Conservation (phyloP, 2,329 filamentous ascomycete genomes). For the Mariannaea sp. region DNA sequence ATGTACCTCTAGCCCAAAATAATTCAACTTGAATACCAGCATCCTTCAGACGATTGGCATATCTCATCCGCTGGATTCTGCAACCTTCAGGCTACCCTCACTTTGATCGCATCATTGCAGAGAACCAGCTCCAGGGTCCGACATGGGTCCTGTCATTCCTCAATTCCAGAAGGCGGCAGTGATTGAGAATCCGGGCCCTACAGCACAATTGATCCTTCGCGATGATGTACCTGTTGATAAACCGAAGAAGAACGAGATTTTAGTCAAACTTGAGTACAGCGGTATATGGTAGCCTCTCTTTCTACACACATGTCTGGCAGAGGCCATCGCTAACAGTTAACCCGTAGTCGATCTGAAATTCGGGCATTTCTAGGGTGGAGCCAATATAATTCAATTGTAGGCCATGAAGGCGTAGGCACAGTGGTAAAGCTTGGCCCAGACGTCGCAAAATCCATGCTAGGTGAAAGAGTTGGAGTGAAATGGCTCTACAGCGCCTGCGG, state of each 20-base stretch:
- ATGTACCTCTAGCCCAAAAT: too few species aligned
- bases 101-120: too few species aligned
- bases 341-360: constrained; percentile 39
- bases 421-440: constrained; percentile 39
- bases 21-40: too few species aligned
- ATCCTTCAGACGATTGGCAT: too few species aligned
- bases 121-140: not conserved
- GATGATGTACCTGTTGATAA: constrained; percentile 7
- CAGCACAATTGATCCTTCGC: constrained; percentile 6
- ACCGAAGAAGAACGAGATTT: constrained; percentile 11
- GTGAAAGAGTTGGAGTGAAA: constrained; percentile 48
- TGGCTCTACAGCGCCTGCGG: constrained; percentile 51
- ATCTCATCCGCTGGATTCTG: too few species aligned
- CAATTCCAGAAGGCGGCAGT: constrained; percentile 22
- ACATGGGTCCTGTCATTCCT: constrained; percentile 1
- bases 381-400: constrained; percentile 33
- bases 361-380: constrained; percentile 39
- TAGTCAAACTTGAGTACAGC: constrained; percentile 28
- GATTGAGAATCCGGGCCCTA: constrained; percentile 22
- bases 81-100: too few species aligned
- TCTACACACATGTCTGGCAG: not conserved
- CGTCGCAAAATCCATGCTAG: constrained; percentile 37
- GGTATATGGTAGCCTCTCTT: constrained; percentile 28
- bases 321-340: too few species aligned
- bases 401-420: constrained; percentile 41